Evolutionary conservation across 768 basidiomycete genomes (phyloP).

Genomic region (Leccinum arenicola): DNA sequence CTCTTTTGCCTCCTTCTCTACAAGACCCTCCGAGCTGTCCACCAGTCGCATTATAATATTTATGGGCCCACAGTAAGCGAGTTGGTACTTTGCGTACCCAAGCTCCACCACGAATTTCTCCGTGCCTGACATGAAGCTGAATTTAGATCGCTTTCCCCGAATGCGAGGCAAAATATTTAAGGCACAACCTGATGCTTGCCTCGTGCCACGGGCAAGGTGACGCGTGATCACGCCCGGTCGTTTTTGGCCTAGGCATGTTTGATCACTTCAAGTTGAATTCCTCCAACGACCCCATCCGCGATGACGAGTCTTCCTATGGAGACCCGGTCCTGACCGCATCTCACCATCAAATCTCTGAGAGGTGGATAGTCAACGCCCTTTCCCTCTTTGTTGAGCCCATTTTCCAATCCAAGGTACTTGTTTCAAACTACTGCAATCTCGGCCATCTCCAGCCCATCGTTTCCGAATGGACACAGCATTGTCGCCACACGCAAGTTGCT

Average conservation of each 20-base stretch:
- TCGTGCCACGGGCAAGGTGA: not conserved
- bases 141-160: slow-evolving; percentile 3
- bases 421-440: not conserved
- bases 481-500: not conserved
- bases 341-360: not conserved
- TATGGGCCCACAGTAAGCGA: not conserved
- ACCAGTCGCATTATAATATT: not conserved
- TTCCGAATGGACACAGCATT: not conserved
- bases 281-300: not conserved
- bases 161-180: not conserved
- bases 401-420: not conserved
- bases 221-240: not conserved
- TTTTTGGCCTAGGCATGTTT: slow-evolving; percentile 3
- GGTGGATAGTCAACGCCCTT: not conserved
- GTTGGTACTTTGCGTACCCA: slow-evolving; percentile 5
- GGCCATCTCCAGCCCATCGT: slow-evolving; percentile 2
- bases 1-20: not conserved
- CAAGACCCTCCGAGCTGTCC: not conserved
- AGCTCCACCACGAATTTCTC: slow-evolving; percentile 7
- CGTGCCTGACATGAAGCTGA: slow-evolving; percentile 10
- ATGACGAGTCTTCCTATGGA: not conserved
- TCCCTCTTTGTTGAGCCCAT: not conserved
- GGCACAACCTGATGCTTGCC: slow-evolving; percentile 3
- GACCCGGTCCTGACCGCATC: not conserved
- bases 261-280: not conserved